phyloP scores from a whole-genome alignment of 805 yeast species.

The Kregervanrija fluxuum region DNA sequence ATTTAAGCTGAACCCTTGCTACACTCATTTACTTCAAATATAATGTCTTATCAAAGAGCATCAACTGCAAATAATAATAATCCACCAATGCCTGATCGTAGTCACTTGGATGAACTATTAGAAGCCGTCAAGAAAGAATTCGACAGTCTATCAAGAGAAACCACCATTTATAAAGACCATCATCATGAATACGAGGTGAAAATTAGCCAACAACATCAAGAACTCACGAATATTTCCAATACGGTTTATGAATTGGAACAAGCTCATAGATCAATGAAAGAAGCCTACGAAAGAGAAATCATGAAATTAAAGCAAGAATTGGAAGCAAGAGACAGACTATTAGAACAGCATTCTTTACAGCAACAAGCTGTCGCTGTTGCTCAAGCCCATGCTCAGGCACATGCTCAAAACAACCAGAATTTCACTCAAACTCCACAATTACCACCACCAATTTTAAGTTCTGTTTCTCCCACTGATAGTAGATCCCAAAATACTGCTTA shows the following conservation, averaged over 20 bases:
- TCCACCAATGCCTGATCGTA: conserved; percentile 22
- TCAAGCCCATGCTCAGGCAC: conserved; percentile 17
- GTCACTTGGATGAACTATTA: conserved; percentile 56
- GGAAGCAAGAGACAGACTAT: conserved; percentile 67
- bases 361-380: conserved; percentile 25
- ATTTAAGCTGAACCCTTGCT: too few relatives aligned
- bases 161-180: conserved; percentile 76
- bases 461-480: too few relatives aligned
- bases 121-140: conserved; percentile 93
- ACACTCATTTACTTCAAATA: not conserved
- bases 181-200: conserved; percentile 90
- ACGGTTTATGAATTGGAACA: conserved; percentile 90
- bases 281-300: conserved; percentile 92
- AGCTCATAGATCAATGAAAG: conserved; percentile 92
- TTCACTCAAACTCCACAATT: too few relatives aligned
- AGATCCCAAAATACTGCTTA: too few relatives aligned
- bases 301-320: conserved; percentile 77
- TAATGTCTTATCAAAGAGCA: conserved; percentile 24
- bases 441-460: too few relatives aligned
- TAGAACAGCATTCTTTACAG: conserved; percentile 34
- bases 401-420: conserved; percentile 1
- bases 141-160: conserved; percentile 76
- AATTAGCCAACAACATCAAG: conserved; percentile 85
- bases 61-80: conserved; percentile 14
- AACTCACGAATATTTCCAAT: conserved; percentile 88